A percentile compares a stretch with the other conserved stretches of the same genome.
These are phyloP conservation scores for Rhamnella rubrinervis DNA, from an alignment of 331 rosid genomes.

Conservation along the genomic window DNA sequence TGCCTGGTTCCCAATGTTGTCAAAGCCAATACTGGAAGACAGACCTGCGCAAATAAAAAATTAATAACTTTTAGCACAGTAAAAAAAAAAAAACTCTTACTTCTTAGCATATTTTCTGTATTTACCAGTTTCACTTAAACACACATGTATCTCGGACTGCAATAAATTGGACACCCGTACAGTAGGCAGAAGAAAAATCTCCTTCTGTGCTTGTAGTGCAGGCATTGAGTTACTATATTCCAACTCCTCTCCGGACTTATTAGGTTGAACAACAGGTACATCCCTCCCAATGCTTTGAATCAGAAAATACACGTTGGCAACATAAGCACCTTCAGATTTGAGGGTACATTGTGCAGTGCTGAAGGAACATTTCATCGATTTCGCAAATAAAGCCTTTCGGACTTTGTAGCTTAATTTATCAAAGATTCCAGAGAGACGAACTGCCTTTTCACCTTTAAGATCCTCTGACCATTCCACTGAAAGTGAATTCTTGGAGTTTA, in stretches of 20 bases:
- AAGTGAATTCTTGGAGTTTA: slow-evolving; percentile 41
- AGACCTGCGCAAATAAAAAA: slow-evolving; percentile 43
- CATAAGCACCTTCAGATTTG: slow-evolving; percentile 47
- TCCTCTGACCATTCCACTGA: slow-evolving; percentile 77
- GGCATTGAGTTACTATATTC: slow-evolving; percentile 50
- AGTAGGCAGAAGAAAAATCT: slow-evolving; percentile 87
- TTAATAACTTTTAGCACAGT: background rate
- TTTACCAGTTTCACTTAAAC: slow-evolving; percentile 81
- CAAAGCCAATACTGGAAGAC: slow-evolving; percentile 37
- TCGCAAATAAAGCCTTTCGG: slow-evolving; percentile 64
- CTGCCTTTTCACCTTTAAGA: slow-evolving; percentile 91
- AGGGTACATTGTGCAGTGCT: slow-evolving; percentile 66
- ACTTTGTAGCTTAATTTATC: slow-evolving; percentile 81
- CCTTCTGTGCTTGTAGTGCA: slow-evolving; percentile 78
- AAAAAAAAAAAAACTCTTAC: background rate
- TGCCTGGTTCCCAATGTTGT: slow-evolving; percentile 59
- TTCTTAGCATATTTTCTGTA: slow-evolving; percentile 21
- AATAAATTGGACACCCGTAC: slow-evolving; percentile 73
- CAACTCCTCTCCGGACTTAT: slow-evolving; percentile 31
- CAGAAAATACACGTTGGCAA: slow-evolving; percentile 67
- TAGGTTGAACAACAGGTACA: slow-evolving; percentile 61
- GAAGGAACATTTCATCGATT: slow-evolving; percentile 63
- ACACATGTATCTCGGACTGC: slow-evolving; percentile 68
- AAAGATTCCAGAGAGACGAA: slow-evolving; percentile 76
- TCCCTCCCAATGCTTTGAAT: slow-evolving; percentile 70